Base-by-base conservation (phyloP, 768 basidiomycete species). In the Leucosporidium yakuticum region DNA sequence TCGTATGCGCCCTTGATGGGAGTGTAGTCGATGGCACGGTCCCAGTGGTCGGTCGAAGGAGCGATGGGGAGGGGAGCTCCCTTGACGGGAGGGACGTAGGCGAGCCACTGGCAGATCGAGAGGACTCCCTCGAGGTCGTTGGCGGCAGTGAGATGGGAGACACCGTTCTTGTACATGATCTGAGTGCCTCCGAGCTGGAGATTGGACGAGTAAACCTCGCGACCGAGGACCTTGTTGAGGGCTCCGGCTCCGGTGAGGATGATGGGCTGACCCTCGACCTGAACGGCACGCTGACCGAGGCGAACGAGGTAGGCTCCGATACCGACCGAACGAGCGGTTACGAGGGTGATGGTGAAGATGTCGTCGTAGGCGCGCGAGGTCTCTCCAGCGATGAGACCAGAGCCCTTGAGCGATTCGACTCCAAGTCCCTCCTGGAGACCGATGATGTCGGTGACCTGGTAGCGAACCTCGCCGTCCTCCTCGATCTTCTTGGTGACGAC, bases 161-260 rank as follows among this genome's bases (percentile, higher is more conserved):
- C 90, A 80, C 96, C 96, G 77, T 99, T 99, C 86, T 97, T 97
- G 86, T 92, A 90, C 96, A 99, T 98, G 83, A 99, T 98, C 77
- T 99, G 96, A n/a, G 96, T 98, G 63, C 96, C 96, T 71, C 96
- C 96, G 68, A 99, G 89, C 79, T 98, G 96, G 74, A 99, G 80
- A 79, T 98, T 98, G 63, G 93, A 96, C 14, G 96, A 97, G 79
- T 99, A 98, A 56, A 99, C 96, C 79, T 98, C 96, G 59, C 96
- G 89, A 69, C 96, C 96, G 53, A 99, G 86, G 8, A 99, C 96
- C 81, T 99, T 98, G 85, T 98, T 99, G 73, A 99, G 85, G 6
- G 96, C 96, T 11, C 86, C 86, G 32, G 95, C 95, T 74, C 96
- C 96, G 20, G 96, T 99, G 69, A 99, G 85, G 78, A 99, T 99